These are phyloP conservation scores for Panaeolus papilionaceus DNA, from an alignment of 768 basidiomycete genomes.

Conservation along the genomic window DNA sequence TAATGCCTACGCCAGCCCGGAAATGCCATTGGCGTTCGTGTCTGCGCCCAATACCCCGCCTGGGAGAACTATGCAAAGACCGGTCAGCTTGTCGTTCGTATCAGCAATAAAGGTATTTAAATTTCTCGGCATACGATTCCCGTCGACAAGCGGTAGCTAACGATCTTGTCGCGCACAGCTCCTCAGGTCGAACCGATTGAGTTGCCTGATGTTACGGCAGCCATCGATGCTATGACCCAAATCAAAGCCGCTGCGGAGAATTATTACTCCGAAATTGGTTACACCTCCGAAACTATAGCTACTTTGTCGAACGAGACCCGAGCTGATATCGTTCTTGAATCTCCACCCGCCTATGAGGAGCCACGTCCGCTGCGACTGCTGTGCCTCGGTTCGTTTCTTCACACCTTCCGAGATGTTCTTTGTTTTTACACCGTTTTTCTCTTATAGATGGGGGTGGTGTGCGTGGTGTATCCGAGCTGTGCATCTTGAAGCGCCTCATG, in stretches of 20 bases:
- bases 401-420: not conserved
- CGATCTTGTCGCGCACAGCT: not conserved
- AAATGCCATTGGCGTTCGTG: slow-evolving; percentile 19
- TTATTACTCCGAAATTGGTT: not conserved
- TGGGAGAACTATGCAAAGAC: slow-evolving; percentile 6
- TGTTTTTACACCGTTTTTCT: not conserved
- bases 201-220: not conserved
- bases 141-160: not conserved
- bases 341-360: slow-evolving; percentile 9
- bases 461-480: slow-evolving; percentile 36
- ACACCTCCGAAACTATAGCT: slow-evolving; percentile 15
- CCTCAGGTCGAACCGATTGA: not conserved
- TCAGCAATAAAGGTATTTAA: slow-evolving; percentile 17
- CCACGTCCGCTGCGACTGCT: not conserved
- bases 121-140: not conserved
- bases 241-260: not conserved
- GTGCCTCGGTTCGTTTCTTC: not conserved
- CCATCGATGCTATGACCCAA: not conserved
- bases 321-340: slow-evolving; percentile 16
- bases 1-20: not conserved
- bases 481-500: slow-evolving; percentile 37
- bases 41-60: slow-evolving; percentile 12
- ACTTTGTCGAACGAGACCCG: slow-evolving; percentile 19
- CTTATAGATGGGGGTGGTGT: slow-evolving; percentile 40
- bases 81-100: slow-evolving; percentile 9